Conservation (phyloP, 2,329 filamentous ascomycete genomes). For the Fusarium tanahbumbuense region DNA sequence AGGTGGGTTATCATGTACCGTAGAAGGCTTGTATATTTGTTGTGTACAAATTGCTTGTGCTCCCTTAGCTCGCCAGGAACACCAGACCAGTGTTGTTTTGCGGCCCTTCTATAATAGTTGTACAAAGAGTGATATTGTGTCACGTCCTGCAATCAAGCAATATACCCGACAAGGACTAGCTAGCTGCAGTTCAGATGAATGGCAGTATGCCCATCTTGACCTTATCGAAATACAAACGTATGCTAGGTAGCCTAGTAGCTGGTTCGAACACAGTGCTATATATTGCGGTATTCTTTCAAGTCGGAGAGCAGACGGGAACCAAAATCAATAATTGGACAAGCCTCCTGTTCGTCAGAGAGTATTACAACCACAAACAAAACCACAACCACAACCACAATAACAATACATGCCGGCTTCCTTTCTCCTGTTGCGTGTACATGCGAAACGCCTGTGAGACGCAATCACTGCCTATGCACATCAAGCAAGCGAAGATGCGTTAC, state of each 20-base stretch:
- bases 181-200: neutral
- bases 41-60: constrained; percentile 1
- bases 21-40: neutral
- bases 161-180: neutral
- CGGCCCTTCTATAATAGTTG: neutral
- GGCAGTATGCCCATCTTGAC: too few species aligned
- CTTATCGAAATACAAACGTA: neutral
- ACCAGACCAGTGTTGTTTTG: neutral
- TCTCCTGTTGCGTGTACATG: constrained; percentile 2
- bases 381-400: constrained; percentile 1
- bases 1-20: neutral
- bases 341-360: neutral
- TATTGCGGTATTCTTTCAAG: neutral
- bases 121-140: neutral
- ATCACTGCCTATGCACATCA: neutral
- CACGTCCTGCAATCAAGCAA: neutral
- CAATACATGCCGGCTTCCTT: constrained; percentile 16
- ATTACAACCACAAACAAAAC: constrained; percentile 1
- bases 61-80: neutral
- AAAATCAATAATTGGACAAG: neutral
- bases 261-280: neutral
- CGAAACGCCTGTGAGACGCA: constrained; percentile 28
- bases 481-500: constrained; percentile 24
- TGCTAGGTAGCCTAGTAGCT: neutral
- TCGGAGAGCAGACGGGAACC: neutral